Evolutionary conservation across 371 early-diverging fungal genomes (phyloP).

Genomic region (Rhizopus delemar): DNA sequence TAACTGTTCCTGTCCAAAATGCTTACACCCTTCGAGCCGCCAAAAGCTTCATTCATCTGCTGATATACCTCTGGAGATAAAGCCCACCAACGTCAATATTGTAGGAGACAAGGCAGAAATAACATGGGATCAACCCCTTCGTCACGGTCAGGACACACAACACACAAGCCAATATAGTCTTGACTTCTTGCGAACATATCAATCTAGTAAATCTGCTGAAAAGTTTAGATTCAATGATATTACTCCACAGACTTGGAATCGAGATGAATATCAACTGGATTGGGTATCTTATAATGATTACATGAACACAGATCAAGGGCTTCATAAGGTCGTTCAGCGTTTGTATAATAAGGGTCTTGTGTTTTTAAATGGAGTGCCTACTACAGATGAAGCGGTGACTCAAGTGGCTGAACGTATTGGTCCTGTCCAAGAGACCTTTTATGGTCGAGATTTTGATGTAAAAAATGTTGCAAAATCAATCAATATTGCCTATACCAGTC

Average conservation of each 20-base stretch:
- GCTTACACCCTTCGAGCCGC: constrained; percentile 72
- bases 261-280: constrained; percentile 43
- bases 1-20: constrained; percentile 74
- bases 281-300: constrained; percentile 67
- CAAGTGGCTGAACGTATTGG: constrained; percentile 75
- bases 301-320: constrained; percentile 60
- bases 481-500: constrained; percentile 87
- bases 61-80: constrained; percentile 65
- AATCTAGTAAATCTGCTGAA: constrained; percentile 27
- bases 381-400: constrained; percentile 52
- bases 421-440: constrained; percentile 77
- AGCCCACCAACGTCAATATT: constrained; percentile 32
- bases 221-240: constrained; percentile 43
- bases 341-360: constrained; percentile 72
- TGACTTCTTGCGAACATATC: constrained; percentile 41
- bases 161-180: constrained; percentile 53
- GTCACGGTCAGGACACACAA: constrained; percentile 33
- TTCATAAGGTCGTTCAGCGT: constrained; percentile 57
- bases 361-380: constrained; percentile 74
- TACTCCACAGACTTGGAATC: constrained; percentile 54
- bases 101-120: constrained; percentile 37
- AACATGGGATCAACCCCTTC: constrained; percentile 44
- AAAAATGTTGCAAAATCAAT: constrained; percentile 74
- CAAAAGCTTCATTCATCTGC: constrained; percentile 83
- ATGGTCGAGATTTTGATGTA: constrained; percentile 85